Conservation (phyloP, 106 monocot species). For the Platanthera guangdongensis region DNA sequence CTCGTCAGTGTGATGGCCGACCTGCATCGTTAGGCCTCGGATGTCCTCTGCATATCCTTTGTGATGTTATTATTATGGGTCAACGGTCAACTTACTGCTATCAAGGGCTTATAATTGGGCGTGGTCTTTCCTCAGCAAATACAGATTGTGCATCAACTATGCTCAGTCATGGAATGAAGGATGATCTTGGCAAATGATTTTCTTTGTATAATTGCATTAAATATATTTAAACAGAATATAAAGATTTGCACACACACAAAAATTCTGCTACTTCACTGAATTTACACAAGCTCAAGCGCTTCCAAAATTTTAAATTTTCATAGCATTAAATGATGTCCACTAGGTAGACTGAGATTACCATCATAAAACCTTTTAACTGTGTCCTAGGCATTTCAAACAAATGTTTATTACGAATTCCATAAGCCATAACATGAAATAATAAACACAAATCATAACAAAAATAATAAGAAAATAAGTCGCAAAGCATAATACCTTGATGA, state of each 20-base stretch:
- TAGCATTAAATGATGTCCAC: neutral
- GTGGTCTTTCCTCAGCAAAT: too few relatives aligned
- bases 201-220: neutral
- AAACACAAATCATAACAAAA: too few relatives aligned
- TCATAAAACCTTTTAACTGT: neutral
- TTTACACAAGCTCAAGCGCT: neutral
- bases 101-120: too few relatives aligned
- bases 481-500: conserved; percentile 58
- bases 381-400: neutral
- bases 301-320: neutral
- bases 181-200: neutral
- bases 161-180: neutral
- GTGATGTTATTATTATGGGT: too few relatives aligned
- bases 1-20: too few relatives aligned
- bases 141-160: neutral
- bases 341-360: neutral
- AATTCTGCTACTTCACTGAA: neutral
- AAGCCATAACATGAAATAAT: neutral
- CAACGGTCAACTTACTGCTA: too few relatives aligned
- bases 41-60: too few relatives aligned
- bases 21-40: too few relatives aligned
- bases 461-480: neutral
- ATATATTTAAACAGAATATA: neutral
- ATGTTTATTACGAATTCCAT: conserved; percentile 1
- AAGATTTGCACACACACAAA: neutral